Percentiles rank a stretch among this genome's conserved stretches.
phyloP scores from a whole-genome alignment of 352 stramenopile genomes.

The Elongisporangium undulatum region DNA sequence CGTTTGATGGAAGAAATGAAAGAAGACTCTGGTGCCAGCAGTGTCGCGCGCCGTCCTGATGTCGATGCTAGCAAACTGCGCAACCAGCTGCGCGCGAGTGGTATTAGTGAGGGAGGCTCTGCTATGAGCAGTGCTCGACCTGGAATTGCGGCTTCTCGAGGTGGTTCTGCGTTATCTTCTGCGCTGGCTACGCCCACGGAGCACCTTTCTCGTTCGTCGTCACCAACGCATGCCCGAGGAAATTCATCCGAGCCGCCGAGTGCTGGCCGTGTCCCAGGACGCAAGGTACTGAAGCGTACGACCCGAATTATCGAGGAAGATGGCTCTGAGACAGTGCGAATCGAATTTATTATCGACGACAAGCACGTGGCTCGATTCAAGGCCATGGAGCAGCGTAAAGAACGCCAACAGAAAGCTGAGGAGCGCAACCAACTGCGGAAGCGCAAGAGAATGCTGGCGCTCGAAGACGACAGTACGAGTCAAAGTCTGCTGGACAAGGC shows the following conservation, averaged over 20 bases:
- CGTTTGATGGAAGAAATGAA: constrained; percentile 84
- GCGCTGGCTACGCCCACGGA: constrained; percentile 61
- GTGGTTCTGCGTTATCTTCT: constrained; percentile 54
- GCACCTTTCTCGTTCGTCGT: constrained; percentile 62
- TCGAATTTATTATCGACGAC: constrained; percentile 81
- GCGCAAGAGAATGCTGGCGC: constrained; percentile 68
- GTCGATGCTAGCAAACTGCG: constrained; percentile 57
- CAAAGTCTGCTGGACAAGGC: constrained; percentile 65
- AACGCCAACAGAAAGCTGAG: constrained; percentile 63
- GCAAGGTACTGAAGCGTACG: constrained; percentile 73
- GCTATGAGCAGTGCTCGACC: constrained; percentile 20
- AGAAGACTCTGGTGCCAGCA: constrained; percentile 40
- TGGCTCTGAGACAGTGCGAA: constrained; percentile 64
- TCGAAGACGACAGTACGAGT: constrained; percentile 50
- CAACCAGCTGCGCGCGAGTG: constrained; percentile 66
- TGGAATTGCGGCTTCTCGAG: constrained; percentile 35
- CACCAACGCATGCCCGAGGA: constrained; percentile 33
- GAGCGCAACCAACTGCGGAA: constrained; percentile 75
- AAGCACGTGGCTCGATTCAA: constrained; percentile 63
- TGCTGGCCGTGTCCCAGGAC: constrained; percentile 31
- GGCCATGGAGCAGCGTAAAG: constrained; percentile 73
- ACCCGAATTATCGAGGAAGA: constrained; percentile 78
- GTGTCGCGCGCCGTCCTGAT: constrained; percentile 43
- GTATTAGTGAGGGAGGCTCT: constrained; percentile 52
- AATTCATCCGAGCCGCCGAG: constrained; percentile 12